A percentile compares a stretch with the other conserved stretches of the same genome.
Conservation (phyloP, 768 basidiomycete species). For the Naganishia antarctica region DNA sequence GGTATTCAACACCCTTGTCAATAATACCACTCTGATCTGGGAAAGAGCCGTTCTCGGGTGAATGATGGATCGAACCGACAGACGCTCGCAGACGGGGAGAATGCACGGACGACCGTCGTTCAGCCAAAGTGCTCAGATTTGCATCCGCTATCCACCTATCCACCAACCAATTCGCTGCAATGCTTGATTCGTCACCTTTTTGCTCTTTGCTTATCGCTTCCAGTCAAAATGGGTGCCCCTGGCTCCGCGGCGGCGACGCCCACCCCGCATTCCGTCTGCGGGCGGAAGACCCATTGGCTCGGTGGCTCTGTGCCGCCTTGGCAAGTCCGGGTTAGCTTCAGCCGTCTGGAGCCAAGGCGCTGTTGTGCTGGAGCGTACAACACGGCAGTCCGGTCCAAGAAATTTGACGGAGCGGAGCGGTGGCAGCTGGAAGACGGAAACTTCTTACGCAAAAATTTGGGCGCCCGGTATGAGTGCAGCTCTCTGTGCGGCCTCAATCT, state of each 20-base stretch:
- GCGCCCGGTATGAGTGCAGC: too few species aligned
- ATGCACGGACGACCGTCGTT: background rate
- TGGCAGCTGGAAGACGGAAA: too few species aligned
- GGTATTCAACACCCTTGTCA: background rate
- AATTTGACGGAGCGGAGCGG: too few species aligned
- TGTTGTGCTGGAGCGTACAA: background rate
- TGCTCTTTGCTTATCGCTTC: constrained; percentile 20
- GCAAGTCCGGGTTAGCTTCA: background rate
- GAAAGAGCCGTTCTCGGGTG: background rate
- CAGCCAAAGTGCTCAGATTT: constrained; percentile 1
- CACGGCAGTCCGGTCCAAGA: background rate
- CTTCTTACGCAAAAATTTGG: too few species aligned
- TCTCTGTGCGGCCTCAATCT: too few species aligned
- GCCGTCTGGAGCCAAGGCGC: background rate
- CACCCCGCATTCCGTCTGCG: constrained; percentile 6
- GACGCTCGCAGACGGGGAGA: background rate
- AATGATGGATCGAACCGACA: constrained; percentile 10
- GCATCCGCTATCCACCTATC: constrained; percentile 7
- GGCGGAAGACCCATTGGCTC: constrained; percentile 19
- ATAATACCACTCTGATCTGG: background rate
- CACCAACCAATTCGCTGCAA: background rate
- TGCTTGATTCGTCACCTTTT: constrained; percentile 13
- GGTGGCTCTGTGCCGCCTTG: constrained; percentile 5
- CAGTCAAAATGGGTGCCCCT: background rate
- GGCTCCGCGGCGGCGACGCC: too few species aligned